phyloP scores from a whole-genome alignment of 768 basidiomycete genomes.

The Floccularia luteovirens region DNA sequence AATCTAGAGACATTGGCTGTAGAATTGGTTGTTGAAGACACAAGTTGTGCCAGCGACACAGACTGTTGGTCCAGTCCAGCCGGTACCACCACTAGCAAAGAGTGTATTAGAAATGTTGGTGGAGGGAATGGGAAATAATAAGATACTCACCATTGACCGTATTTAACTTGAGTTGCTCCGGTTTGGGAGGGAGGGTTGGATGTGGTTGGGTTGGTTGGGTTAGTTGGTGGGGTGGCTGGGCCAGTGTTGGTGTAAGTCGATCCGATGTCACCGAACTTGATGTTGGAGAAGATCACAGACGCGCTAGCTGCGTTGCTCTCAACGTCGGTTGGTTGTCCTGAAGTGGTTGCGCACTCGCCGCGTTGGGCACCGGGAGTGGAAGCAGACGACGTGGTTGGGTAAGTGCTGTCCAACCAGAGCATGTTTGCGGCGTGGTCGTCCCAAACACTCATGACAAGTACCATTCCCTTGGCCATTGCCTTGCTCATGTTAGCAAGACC shows the following conservation, averaged over 20 bases:
- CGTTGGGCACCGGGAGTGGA: neutral
- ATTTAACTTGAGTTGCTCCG: too few relatives aligned
- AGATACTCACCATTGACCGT: too few relatives aligned
- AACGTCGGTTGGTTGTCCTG: neutral
- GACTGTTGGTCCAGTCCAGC: too few relatives aligned
- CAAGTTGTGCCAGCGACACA: too few relatives aligned
- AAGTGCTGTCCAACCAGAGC: conserved; percentile 1
- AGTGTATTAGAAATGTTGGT: too few relatives aligned
- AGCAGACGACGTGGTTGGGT: neutral
- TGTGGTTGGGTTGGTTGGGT: too few relatives aligned
- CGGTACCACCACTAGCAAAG: too few relatives aligned
- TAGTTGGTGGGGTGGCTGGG: too few relatives aligned
- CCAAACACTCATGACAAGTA: conserved; percentile 33
- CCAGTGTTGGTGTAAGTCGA: conserved; percentile 2
- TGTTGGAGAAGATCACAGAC: neutral
- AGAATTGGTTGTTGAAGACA: too few relatives aligned
- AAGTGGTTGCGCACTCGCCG: neutral
- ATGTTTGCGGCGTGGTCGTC: conserved; percentile 19
- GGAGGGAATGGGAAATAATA: too few relatives aligned
- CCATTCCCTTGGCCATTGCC: conserved; percentile 30
- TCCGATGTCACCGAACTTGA: conserved; percentile 1
- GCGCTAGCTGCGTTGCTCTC: neutral
- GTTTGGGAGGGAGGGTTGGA: too few relatives aligned
- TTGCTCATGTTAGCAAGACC: conserved; percentile 24
- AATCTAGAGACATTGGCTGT: too few relatives aligned